Percentiles rank a stretch among this genome's conserved stretches.
These are phyloP conservation scores for Kregervanrija delftensis DNA, from an alignment of 805 yeast genomes.

Conservation along the genomic window DNA sequence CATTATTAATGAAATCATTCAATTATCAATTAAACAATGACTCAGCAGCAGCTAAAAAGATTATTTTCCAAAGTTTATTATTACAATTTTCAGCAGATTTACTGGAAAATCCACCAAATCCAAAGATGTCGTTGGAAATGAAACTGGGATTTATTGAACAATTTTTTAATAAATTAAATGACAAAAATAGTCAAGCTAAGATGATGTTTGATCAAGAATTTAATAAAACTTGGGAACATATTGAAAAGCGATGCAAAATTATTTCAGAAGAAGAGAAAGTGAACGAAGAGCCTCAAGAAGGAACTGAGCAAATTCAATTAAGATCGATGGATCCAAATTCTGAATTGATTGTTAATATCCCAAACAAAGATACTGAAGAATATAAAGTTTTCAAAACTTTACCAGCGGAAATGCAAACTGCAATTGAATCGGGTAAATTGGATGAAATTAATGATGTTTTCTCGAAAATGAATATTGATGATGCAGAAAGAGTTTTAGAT, in stretches of 20 bases:
- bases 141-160: constrained; percentile 10
- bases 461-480: constrained; percentile 61
- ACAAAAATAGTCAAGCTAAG: constrained; percentile 52
- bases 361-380: constrained; percentile 45
- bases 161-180: constrained; percentile 59
- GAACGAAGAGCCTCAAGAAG: constrained; percentile 38
- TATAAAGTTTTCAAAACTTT: constrained; percentile 53
- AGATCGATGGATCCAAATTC: constrained; percentile 82
- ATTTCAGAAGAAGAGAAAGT: constrained; percentile 44
- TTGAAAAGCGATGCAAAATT: constrained; percentile 64
- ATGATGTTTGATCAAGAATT: constrained; percentile 70
- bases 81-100: constrained; percentile 51
- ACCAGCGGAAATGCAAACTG: constrained; percentile 60
- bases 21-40: constrained; percentile 69
- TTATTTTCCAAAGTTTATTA: constrained; percentile 74
- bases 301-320: constrained; percentile 79
- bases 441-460: constrained; percentile 82
- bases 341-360: constrained; percentile 64
- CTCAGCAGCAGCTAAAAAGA: constrained; percentile 44
- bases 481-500: constrained; percentile 74
- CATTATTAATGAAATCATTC: constrained; percentile 87
- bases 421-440: constrained; percentile 62
- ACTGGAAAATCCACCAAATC: constrained; percentile 8
- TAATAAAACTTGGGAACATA: constrained; percentile 66
- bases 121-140: constrained; percentile 11